Evolutionary conservation across 495 filamentous ascomycete species (phyloP).

Genomic region (Xylona heveae): DNA sequence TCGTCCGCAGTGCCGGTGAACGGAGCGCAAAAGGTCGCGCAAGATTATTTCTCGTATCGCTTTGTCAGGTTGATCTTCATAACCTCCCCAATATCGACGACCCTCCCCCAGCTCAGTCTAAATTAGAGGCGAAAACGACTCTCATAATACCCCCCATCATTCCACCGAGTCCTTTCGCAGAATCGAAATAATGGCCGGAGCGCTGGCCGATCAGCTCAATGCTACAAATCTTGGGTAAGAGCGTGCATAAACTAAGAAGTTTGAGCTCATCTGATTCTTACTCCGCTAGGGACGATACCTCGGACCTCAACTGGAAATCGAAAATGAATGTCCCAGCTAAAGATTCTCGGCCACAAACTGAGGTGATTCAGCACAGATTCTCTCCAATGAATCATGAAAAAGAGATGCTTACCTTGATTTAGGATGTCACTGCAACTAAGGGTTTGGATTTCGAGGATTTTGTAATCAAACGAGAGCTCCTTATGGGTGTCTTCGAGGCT

Average conservation of each 20-base stretch:
- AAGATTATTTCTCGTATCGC: no score
- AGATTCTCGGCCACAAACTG: slow-evolving; percentile 80
- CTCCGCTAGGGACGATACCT: slow-evolving; percentile 23
- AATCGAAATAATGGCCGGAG: slow-evolving; percentile 37
- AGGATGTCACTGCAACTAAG: slow-evolving; percentile 97
- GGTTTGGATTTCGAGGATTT: slow-evolving; percentile 96
- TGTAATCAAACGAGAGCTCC: slow-evolving; percentile 72
- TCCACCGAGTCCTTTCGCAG: no score
- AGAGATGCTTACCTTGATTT: not conserved
- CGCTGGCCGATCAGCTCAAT: slow-evolving; percentile 46
- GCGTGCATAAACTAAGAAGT: no score
- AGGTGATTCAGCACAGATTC: slow-evolving; percentile 31
- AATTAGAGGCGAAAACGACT: no score
- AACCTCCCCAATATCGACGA: no score
- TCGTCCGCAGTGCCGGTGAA: no score
- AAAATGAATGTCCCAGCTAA: slow-evolving; percentile 57
- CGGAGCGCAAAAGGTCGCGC: no score
- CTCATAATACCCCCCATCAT: no score
- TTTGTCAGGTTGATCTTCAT: no score
- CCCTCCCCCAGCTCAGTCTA: no score
- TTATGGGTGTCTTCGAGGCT: slow-evolving; percentile 99
- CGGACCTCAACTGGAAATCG: slow-evolving; percentile 56
- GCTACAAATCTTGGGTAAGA: slow-evolving; percentile 50
- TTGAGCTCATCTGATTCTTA: no score
- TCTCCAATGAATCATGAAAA: not conserved